Base-by-base conservation (phyloP, 1,284 basidiomycete genomes). In the Trichosporon sp. region DNA sequence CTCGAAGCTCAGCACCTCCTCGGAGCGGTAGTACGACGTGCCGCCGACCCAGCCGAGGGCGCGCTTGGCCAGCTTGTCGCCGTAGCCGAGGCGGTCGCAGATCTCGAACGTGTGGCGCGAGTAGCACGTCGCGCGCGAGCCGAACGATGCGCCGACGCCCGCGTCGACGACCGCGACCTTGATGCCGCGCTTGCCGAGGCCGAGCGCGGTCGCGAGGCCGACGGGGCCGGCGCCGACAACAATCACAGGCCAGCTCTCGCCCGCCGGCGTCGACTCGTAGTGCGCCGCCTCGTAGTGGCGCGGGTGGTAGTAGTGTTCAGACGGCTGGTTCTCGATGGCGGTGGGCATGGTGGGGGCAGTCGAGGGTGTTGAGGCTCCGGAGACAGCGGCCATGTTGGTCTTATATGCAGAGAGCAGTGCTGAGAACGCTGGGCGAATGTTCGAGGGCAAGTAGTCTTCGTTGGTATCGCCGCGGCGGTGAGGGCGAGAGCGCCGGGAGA, bases 111-210 rank as follows among this genome's bases (percentile, higher is more conserved):
- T 72, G 67, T 72, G 71, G 9, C 71, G 71, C 21, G 68, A 70
- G 69, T 72, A 72, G 63, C 71, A 72, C 3, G 71, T 72, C 8
- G 71, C 71, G 58, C 71, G 71, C 5, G 69, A 72, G 5, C 73
- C 73, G 62, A 67, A 72, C 18, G 65, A 69, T 11, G 72, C 72
- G 12, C 53, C 53, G 6, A 68, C 67, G n/a, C 68, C 72, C 3
- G 31, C 31, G 66, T 73, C 72, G 11, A 73, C 62, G 1, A 73
- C 67, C 1, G 64, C 44, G 21, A 73, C 72, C 42, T 66, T 56
- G 51, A 72, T 38, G 8, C 71, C 71, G 34, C 71, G 71, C 67
- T 68, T 65, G 4, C 66, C 68, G 21, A 70, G 25, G 3, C 68
- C 68, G 21, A 72, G 66, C 2, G 71, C 71, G 1, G 71, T 68